phyloP scores from a whole-genome alignment of 2,329 filamentous ascomycete genomes.

The Fusarium pseudoanthophilum region DNA sequence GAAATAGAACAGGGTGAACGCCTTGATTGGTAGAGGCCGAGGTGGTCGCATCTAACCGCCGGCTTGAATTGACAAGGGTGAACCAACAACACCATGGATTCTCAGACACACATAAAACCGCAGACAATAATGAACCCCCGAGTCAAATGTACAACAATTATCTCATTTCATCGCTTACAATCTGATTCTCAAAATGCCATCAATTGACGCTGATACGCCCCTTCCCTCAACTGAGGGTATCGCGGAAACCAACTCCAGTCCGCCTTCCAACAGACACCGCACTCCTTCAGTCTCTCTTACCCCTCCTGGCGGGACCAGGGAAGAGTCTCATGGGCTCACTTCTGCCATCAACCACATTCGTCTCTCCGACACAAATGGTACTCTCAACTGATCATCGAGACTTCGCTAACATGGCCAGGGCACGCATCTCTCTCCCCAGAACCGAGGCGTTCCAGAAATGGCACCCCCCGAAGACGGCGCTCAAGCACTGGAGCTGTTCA shows the following conservation, averaged over 20 bases:
- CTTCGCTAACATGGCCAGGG: background rate
- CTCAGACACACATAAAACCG: background rate
- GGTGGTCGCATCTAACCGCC: slow-evolving; percentile 6
- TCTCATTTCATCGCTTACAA: background rate
- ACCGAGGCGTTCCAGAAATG: background rate
- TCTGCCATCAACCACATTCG: slow-evolving; percentile 7
- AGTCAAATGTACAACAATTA: background rate
- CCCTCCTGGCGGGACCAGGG: background rate
- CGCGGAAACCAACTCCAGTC: background rate
- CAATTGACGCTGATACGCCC: background rate
- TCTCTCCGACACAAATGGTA: slow-evolving; percentile 10
- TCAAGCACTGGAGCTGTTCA: slow-evolving; percentile 8
- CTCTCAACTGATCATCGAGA: background rate
- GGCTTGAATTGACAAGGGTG: background rate
- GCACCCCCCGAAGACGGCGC: slow-evolving; percentile 7
- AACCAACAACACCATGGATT: background rate
- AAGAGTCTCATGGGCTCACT: background rate
- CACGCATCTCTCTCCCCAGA: slow-evolving; percentile 25
- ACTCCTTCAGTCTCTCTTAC: slow-evolving; percentile 32
- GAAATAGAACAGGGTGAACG: background rate
- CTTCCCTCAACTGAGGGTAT: slow-evolving; percentile 4
- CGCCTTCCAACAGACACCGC: background rate
- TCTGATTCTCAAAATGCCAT: background rate
- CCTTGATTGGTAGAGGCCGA: background rate
- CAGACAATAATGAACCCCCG: background rate